phyloP scores from a whole-genome alignment of 1,284 basidiomycete genomes.

The Tilletia walkeri region DNA sequence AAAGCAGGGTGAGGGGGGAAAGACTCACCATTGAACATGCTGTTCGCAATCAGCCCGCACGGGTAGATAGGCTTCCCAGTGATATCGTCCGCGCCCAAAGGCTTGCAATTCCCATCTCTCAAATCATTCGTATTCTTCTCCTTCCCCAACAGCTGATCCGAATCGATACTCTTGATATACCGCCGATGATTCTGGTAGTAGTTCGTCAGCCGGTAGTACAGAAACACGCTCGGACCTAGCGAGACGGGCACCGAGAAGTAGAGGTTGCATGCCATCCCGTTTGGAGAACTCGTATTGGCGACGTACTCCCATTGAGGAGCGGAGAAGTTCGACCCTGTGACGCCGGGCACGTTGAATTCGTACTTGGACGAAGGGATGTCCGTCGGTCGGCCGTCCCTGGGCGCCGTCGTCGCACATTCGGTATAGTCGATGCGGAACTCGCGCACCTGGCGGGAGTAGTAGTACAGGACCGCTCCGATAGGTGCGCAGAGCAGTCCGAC shows the following conservation, averaged over 20 bases:
- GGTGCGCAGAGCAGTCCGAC: slow-evolving; percentile 92
- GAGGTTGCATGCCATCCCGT: slow-evolving; percentile 40
- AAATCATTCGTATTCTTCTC: slow-evolving; percentile 58
- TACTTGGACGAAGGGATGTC: slow-evolving; percentile 68
- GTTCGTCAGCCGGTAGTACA: slow-evolving; percentile 80
- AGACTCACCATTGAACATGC: slow-evolving; percentile 84
- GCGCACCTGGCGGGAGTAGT: slow-evolving; percentile 64
- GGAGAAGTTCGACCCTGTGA: not conserved
- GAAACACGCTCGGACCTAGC: slow-evolving; percentile 73
- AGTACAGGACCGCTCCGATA: slow-evolving; percentile 75
- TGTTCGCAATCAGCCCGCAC: slow-evolving; percentile 96
- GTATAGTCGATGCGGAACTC: slow-evolving; percentile 97
- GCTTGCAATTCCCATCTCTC: slow-evolving; percentile 77
- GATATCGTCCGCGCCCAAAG: slow-evolving; percentile 62
- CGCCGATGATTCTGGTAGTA: slow-evolving; percentile 95
- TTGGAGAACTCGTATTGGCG: slow-evolving; percentile 36
- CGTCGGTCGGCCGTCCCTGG: slow-evolving; percentile 55
- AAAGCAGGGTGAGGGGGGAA: not conserved
- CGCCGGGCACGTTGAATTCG: slow-evolving; percentile 63
- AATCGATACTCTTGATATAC: slow-evolving; percentile 88
- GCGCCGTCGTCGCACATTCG: slow-evolving; percentile 61
- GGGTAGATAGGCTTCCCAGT: slow-evolving; percentile 65
- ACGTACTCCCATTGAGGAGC: slow-evolving; percentile 20
- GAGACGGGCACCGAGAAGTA: slow-evolving; percentile 67
- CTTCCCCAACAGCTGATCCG: slow-evolving; percentile 80